Evolutionary conservation across 164 flowering plant genomes (phyloP).

Genomic region (Aristolochia fimbriata): DNA sequence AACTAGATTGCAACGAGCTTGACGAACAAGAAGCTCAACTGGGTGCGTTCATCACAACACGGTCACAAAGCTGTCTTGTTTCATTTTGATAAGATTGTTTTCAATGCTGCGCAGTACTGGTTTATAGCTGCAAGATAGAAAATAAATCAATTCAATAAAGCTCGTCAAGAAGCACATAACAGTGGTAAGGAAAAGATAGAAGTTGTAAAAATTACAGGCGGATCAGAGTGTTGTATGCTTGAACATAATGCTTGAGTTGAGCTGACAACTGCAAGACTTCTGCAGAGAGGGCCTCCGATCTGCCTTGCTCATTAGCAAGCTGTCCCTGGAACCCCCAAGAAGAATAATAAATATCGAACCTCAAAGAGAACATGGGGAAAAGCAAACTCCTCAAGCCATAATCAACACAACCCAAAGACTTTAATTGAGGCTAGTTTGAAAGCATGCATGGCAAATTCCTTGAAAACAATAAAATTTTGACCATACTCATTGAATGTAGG

Average conservation of each 20-base stretch:
- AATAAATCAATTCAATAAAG: neutral
- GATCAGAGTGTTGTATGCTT: conserved; percentile 64
- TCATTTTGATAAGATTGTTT: conserved; percentile 76
- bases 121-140: conserved; percentile 55
- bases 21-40: neutral
- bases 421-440: no score
- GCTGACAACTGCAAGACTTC: conserved; percentile 81
- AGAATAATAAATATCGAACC: neutral
- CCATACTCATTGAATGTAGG: no score
- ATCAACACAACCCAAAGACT: neutral
- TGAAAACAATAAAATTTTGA: no score
- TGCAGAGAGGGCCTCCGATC: conserved; percentile 73
- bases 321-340: conserved; percentile 30
- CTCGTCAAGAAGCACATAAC: neutral
- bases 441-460: no score
- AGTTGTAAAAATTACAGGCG: conserved; percentile 40
- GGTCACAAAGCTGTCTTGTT: conserved; percentile 56
- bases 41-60: conserved; percentile 27
- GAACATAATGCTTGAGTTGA: conserved; percentile 64
- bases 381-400: neutral
- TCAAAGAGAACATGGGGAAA: neutral
- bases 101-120: conserved; percentile 87
- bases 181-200: neutral
- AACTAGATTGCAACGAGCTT: neutral
- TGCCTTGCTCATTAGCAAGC: conserved; percentile 75